A percentile compares a stretch with the other conserved stretches of the same genome.
phyloP scores from a whole-genome alignment of 768 basidiomycete genomes.

The Amanita thiersii region DNA sequence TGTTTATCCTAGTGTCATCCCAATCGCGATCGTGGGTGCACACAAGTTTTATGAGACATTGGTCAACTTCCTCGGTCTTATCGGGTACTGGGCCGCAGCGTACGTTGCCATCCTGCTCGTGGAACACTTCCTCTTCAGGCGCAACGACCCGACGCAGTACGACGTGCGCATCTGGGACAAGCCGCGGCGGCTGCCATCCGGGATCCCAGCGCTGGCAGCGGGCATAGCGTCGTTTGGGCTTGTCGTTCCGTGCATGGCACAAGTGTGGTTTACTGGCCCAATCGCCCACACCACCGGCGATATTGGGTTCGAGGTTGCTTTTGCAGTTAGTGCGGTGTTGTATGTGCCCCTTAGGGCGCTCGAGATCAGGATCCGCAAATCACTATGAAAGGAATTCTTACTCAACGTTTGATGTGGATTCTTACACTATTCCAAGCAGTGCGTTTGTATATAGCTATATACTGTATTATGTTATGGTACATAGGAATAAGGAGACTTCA shows the following conservation, averaged over 20 bases:
- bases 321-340: conserved; percentile 41
- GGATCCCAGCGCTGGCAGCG: conserved; percentile 56
- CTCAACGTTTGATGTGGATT: no score
- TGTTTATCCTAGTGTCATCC: conserved; percentile 43
- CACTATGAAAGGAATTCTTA: conserved; percentile 7
- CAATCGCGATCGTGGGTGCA: conserved; percentile 66
- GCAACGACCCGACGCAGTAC: conserved; percentile 43
- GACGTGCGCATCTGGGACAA: conserved; percentile 49
- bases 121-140: conserved; percentile 66
- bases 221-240: conserved; percentile 45
- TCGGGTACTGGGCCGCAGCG: conserved; percentile 59
- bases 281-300: conserved; percentile 65
- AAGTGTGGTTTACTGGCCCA: conserved; percentile 73
- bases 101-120: conserved; percentile 55
- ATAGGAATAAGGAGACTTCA: no score
- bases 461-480: neutral
- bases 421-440: neutral
- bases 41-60: conserved; percentile 66
- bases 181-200: conserved; percentile 50
- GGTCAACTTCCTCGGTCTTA: conserved; percentile 68
- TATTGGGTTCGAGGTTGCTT: conserved; percentile 76
- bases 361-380: conserved; percentile 28
- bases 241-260: conserved; percentile 61
- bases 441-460: neutral
- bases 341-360: conserved; percentile 51